Percentiles rank a stretch among this genome's conserved stretches.
These are phyloP conservation scores for Plasmopara viticola DNA, from an alignment of 352 stramenopile genomes.

Conservation along the genomic window DNA sequence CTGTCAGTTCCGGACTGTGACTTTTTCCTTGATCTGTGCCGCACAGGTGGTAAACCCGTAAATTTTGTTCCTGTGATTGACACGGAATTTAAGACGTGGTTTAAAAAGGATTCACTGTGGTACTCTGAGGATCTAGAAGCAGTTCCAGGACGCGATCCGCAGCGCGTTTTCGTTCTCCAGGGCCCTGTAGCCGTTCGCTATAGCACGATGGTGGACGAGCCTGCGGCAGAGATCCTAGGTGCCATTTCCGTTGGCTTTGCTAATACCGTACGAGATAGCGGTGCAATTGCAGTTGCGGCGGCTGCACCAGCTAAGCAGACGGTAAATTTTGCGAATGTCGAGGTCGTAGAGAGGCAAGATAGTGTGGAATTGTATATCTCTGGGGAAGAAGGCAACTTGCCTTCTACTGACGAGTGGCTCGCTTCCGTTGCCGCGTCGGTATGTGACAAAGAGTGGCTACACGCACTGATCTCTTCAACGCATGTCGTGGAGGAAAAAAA, in stretches of 20 bases:
- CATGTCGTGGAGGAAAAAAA: constrained; percentile 42
- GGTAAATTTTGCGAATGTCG: constrained; percentile 19
- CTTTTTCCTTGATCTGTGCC: constrained; percentile 80
- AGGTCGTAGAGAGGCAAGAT: constrained; percentile 19
- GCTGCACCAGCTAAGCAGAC: constrained; percentile 6
- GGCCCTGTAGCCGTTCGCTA: constrained; percentile 77
- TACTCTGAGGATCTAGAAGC: constrained; percentile 86
- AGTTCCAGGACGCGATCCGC: constrained; percentile 63
- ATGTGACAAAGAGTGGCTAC: constrained; percentile 46
- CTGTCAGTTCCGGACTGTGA: constrained; percentile 71
- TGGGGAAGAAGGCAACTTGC: constrained; percentile 17
- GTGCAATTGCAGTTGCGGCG: constrained; percentile 3
- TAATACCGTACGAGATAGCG: constrained; percentile 33
- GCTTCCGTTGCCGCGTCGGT: constrained; percentile 27
- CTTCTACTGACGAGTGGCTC: constrained; percentile 38
- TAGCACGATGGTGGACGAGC: constrained; percentile 67
- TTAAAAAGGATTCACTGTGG: constrained; percentile 89
- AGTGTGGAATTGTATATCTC: constrained; percentile 29
- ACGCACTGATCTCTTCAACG: constrained; percentile 42
- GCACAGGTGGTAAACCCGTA: constrained; percentile 76
- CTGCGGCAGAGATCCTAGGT: constrained; percentile 68
- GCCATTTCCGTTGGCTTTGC: constrained; percentile 55
- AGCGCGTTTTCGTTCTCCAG: constrained; percentile 82
- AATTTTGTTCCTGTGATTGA: constrained; percentile 84
- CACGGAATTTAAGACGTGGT: constrained; percentile 77